Percentiles rank a stretch among this genome's conserved stretches.
Evolutionary conservation across 768 basidiomycete genomes (phyloP).

Genomic region (Tephrocybe sp.): DNA sequence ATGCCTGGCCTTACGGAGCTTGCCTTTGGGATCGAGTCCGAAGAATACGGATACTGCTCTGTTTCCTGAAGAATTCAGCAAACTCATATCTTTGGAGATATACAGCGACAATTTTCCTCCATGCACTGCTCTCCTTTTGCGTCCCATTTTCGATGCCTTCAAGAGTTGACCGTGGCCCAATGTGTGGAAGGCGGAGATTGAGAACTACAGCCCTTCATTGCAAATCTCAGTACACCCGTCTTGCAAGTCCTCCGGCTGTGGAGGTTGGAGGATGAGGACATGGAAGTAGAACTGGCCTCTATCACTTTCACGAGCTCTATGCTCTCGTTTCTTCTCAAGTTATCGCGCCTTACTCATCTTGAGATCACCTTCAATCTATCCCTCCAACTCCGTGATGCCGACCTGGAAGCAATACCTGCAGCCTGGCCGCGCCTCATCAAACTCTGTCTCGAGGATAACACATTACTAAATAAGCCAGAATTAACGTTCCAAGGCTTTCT

Average conservation of each 20-base stretch:
- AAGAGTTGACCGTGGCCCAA: background rate
- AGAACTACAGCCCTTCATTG: background rate
- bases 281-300: background rate
- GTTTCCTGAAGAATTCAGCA: background rate
- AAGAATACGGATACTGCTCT: background rate
- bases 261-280: background rate
- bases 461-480: background rate
- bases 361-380: background rate
- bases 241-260: background rate
- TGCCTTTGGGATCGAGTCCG: slow-evolving; percentile 1
- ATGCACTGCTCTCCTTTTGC: slow-evolving; percentile 1
- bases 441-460: background rate
- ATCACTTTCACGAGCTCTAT: background rate
- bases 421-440: background rate
- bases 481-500: background rate
- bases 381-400: background rate
- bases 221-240: background rate
- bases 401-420: background rate
- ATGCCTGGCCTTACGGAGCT: slow-evolving; percentile 3
- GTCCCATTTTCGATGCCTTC: background rate
- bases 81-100: background rate
- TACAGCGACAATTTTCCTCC: background rate
- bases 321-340: background rate
- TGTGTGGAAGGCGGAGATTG: background rate
- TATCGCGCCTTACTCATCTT: background rate